Evolutionary conservation across 768 basidiomycete genomes (phyloP), one percentile per base, ranked within the genome.

Genomic region (Boletus insuetus): DNA sequence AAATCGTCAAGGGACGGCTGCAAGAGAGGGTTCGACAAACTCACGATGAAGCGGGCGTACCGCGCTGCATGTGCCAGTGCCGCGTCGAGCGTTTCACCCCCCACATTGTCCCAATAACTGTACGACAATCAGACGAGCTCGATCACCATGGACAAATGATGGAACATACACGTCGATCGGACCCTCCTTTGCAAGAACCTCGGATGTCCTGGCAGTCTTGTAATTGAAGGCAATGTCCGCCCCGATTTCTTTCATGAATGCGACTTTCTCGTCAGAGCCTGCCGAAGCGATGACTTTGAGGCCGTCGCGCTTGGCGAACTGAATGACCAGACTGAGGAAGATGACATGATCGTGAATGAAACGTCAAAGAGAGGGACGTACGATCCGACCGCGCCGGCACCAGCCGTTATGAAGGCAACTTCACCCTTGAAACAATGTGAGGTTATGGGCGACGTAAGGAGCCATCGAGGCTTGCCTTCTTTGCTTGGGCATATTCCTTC

Each of bases 201-300:
- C 44, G 38, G 54, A n/a, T 9, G 49, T 52, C 49, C 46, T 46
- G 49, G 44, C 20, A 32, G 38, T 51, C 38, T 52, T 55, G 38
- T 51, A 55, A 29, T 51, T 40, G 29, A 55, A 46, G 31, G 4
- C 54, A 6, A 55, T 31, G 38, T 55, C 49, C 20, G 26, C 46
- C 4, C 55, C 55, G 13, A 43, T 42, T 19, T 31, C 24, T 34
- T 47, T 54, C 52, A 56, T 54, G 26, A 42, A 54, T 14, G 45
- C 45, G 20, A 54, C 55, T 26, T 49, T 51, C 6, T 49, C 54
- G 5, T 51, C 54, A 0, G 43, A 55, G 31, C 49, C 49, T 17
- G 54, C 48, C 20, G 54, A 51, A 22, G 49, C 49, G 43, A 55
- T 55, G 29, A 55, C 54, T 22, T 49, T 51, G 49, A 55, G 54